These are phyloP conservation scores for Ophiostoma perfectum DNA, from an alignment of 2,329 filamentous ascomycete genomes.

Conservation along the genomic window DNA sequence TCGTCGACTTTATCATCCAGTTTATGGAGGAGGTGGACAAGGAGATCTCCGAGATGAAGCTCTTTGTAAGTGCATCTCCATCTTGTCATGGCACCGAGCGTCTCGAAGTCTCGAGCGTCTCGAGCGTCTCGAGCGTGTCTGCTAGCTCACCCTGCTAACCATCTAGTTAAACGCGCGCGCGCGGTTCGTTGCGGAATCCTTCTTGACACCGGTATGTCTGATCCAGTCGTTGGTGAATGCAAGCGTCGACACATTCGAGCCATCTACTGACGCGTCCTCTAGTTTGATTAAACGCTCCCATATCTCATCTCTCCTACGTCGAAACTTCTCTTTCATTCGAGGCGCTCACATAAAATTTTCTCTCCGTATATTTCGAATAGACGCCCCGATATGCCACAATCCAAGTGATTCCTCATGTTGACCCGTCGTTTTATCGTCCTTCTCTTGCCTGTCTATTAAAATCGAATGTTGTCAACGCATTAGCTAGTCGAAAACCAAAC, in stretches of 20 bases:
- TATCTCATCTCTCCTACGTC: not conserved
- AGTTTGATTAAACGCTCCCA: constrained; percentile 17
- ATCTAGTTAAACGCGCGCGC: constrained; percentile 85
- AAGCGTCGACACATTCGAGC: not conserved
- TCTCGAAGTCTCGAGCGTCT: no score
- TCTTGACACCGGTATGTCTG: constrained; percentile 66
- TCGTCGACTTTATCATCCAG: constrained; percentile 98
- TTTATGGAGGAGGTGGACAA: constrained; percentile 99
- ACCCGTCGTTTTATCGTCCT: no score
- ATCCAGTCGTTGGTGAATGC: not conserved
- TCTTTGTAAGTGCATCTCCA: constrained; percentile 69
- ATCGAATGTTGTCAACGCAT: not conserved
- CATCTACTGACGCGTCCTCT: not conserved
- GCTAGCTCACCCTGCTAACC: constrained; percentile 12
- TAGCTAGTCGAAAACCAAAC: not conserved
- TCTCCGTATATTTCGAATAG: constrained; percentile 11
- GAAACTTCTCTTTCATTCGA: not conserved
- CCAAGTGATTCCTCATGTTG: not conserved
- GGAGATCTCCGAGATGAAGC: constrained; percentile 99
- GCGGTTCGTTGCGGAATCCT: constrained; percentile 96
- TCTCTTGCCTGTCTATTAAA: not conserved
- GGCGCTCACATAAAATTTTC: not conserved
- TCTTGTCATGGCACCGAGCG: not conserved
- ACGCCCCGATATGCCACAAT: not conserved
- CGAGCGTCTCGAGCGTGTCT: not conserved